Conservation (phyloP, 495 filamentous ascomycete species). For the Trichoderma erinaceum region DNA sequence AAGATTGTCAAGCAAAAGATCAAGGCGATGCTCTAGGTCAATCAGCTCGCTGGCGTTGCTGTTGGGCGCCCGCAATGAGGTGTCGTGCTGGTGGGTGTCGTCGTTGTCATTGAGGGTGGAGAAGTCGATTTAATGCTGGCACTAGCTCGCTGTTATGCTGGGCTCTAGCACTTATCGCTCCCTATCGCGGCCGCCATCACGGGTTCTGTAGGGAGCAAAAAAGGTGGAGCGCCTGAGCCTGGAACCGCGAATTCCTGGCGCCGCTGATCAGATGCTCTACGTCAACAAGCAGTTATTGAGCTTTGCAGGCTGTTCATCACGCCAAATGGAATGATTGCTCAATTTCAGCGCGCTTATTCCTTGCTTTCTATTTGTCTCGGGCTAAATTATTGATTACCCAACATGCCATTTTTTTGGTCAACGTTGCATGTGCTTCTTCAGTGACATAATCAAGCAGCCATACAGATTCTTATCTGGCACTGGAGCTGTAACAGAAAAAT, state of each 20-base stretch:
- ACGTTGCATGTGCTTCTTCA: too few species aligned
- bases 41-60: neutral
- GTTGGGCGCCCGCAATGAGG: neutral
- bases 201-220: neutral
- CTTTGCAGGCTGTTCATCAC: neutral
- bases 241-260: neutral
- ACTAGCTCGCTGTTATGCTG: neutral
- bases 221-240: neutral
- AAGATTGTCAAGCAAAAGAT: too few species aligned
- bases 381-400: too few species aligned
- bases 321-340: neutral
- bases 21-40: too few species aligned
- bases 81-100: neutral
- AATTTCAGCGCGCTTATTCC: neutral
- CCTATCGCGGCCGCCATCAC: neutral
- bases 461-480: too few species aligned
- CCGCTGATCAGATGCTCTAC: slow-evolving; percentile 4
- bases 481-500: too few species aligned
- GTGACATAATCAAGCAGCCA: too few species aligned
- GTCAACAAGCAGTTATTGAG: neutral
- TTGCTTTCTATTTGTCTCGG: neutral
- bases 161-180: neutral
- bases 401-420: too few species aligned
- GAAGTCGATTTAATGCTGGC: neutral
- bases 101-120: neutral